Conservation (phyloP, 441 rosid genomes). For the Raphanus hybrid region DNA sequence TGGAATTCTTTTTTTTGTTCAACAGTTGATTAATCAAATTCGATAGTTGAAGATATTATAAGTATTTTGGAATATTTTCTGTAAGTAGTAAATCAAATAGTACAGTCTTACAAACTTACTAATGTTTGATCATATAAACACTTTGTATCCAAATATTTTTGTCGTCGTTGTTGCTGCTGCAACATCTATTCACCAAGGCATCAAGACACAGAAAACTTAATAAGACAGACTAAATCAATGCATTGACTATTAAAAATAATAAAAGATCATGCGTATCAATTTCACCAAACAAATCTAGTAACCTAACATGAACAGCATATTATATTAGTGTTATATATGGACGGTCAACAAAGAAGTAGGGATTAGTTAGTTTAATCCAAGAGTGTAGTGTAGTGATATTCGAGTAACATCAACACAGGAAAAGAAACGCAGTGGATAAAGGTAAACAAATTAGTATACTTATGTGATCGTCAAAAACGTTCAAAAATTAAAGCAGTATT, state of each 20-base stretch:
- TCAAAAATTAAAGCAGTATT: not conserved
- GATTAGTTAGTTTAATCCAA: not conserved
- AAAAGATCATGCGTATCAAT: not conserved
- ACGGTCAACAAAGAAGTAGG: constrained; percentile 25
- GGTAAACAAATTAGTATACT: not conserved
- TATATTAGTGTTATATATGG: constrained; percentile 22
- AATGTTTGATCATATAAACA: not conserved
- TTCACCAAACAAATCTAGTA: constrained; percentile 42
- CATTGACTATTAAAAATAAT: not conserved
- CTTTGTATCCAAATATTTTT: not conserved
- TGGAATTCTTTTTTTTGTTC: not conserved
- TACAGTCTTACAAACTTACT: not conserved
- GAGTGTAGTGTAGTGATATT: constrained; percentile 22
- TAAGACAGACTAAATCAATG: not conserved
- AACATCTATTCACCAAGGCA: not conserved
- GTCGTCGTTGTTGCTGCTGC: not conserved
- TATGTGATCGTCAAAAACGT: not conserved
- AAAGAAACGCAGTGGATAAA: not conserved
- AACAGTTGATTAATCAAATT: not conserved
- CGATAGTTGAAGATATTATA: not conserved
- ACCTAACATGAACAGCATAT: constrained; percentile 16
- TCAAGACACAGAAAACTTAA: not conserved
- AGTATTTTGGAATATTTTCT: not conserved
- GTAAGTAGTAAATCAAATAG: not conserved
- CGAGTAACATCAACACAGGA: constrained; percentile 28